Base-by-base conservation (phyloP, 305 asterid species). In the Rubia peregrina region DNA sequence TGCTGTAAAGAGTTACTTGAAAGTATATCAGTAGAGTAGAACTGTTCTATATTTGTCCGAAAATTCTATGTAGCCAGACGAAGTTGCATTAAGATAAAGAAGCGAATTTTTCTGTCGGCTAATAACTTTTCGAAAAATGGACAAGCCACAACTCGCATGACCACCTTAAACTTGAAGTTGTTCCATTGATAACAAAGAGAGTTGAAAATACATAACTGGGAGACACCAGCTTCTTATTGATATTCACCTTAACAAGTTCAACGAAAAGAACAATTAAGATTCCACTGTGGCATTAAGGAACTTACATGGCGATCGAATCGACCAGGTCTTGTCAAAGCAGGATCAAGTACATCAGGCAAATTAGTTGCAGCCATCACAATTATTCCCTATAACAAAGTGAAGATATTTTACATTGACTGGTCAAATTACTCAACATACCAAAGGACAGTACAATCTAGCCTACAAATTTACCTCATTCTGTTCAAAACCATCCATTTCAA, bases 231-330 rank as follows among this genome's bases (percentile, higher is more conserved):
- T 7, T 9, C 53, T 0, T 13, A 41, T 5, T 46, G 5, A 61
- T 10, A 42, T 14, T 59, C 43, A 22, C 44, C n/a, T 4, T 13
- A 70, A 9, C 17, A 17, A 30, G 21, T 33, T 48, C 30, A 24
- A 10, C 11, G 12, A 61, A 40, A 53, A 17, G 60, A 4, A 46
- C 46, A 21, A 36, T 44, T 11, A 44, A 66, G 57, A 7, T 22
- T 61, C 30, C 56, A 40, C 19, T 30, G 14, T 24, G 57, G 42
- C 17, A 65, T 65, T 63, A 76, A 71, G 69, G 48, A 48, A 85
- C 99, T 88, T 87, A 95, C 99, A 91, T 95, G 99, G 76, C 96
- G 86, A 75, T 95, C 99, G 73, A 95, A 95, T 90, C 99, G 89
- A 82, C 98, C 99, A 59, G 99, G 99, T 71, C 99, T 88, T 63